A percentile compares a stretch with the other conserved stretches of the same genome.
Evolutionary conservation across 2,329 filamentous ascomycete genomes (phyloP).

Genomic region (Helotiales sp.): DNA sequence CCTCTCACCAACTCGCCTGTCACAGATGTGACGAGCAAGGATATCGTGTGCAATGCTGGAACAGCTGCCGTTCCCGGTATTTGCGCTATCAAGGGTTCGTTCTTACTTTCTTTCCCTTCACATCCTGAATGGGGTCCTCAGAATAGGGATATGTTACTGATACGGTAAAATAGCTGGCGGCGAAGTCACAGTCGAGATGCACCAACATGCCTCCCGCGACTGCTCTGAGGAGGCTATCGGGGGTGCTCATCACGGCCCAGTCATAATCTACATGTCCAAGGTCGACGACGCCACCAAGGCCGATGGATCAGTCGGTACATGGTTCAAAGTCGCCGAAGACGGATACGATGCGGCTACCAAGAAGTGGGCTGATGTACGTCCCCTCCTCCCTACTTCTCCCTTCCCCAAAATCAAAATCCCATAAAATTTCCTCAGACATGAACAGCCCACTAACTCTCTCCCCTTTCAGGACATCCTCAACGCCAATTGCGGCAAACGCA

Average conservation of each 20-base stretch:
- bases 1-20: conserved; percentile 58
- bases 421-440: background rate
- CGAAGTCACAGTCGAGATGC: conserved; percentile 62
- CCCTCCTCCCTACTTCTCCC: background rate
- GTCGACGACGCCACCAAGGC: conserved; percentile 52
- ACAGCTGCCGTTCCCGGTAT: conserved; percentile 44
- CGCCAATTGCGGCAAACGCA: conserved; percentile 50
- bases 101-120: background rate
- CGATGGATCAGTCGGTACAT: conserved; percentile 50
- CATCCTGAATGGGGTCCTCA: background rate
- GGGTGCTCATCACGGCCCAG: conserved; percentile 58
- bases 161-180: conserved; percentile 43
- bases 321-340: conserved; percentile 55
- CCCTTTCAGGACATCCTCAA: conserved; percentile 40
- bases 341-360: conserved; percentile 30
- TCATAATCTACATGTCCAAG: conserved; percentile 57
- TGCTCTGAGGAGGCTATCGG: conserved; percentile 57
- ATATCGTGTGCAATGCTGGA: conserved; percentile 56
- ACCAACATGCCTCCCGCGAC: conserved; percentile 54
- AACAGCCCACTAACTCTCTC: background rate
- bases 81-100: conserved; percentile 28
- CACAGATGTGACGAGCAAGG: conserved; percentile 52
- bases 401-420: background rate
- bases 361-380: conserved; percentile 32
- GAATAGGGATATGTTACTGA: background rate